phyloP scores from a whole-genome alignment of 495 filamentous ascomycete species.

The Neurospora tetrasperma region DNA sequence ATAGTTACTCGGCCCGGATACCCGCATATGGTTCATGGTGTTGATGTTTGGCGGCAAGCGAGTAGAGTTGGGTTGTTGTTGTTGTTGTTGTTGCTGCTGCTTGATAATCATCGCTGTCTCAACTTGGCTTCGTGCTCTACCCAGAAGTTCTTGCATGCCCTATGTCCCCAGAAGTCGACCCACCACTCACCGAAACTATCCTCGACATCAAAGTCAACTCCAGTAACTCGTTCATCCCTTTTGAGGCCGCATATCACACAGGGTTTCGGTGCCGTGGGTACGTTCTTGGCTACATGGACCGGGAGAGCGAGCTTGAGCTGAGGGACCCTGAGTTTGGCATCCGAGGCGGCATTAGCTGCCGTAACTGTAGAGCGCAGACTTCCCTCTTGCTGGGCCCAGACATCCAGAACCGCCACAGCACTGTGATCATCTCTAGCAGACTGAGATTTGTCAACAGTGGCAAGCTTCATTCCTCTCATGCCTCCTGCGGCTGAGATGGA shows the following conservation, averaged over 20 bases:
- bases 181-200: slow-evolving; percentile 96
- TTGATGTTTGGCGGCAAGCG: background rate
- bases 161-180: slow-evolving; percentile 81
- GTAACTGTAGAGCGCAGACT: slow-evolving; percentile 49
- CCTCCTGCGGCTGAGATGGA: slow-evolving; percentile 58
- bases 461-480: slow-evolving; percentile 80
- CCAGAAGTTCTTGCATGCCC: slow-evolving; percentile 79
- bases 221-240: slow-evolving; percentile 68
- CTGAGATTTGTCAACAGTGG: slow-evolving; percentile 69
- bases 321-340: slow-evolving; percentile 44
- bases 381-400: slow-evolving; percentile 63
- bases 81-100: too few species aligned
- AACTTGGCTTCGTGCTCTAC: slow-evolving; percentile 56
- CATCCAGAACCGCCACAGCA: slow-evolving; percentile 60
- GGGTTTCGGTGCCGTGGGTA: slow-evolving; percentile 57
- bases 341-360: slow-evolving; percentile 34
- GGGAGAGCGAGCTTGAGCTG: slow-evolving; percentile 54
- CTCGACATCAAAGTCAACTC: slow-evolving; percentile 65
- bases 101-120: slow-evolving; percentile 42
- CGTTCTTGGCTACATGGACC: slow-evolving; percentile 53
- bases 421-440: slow-evolving; percentile 77
- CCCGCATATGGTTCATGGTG: background rate
- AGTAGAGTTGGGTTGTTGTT: background rate
- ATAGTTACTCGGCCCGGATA: background rate
- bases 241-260: slow-evolving; percentile 85